A percentile compares a stretch with the other conserved stretches of the same genome.
These are phyloP conservation scores for Candida nitratophila DNA, from an alignment of 805 yeast genomes.

Conservation along the genomic window DNA sequence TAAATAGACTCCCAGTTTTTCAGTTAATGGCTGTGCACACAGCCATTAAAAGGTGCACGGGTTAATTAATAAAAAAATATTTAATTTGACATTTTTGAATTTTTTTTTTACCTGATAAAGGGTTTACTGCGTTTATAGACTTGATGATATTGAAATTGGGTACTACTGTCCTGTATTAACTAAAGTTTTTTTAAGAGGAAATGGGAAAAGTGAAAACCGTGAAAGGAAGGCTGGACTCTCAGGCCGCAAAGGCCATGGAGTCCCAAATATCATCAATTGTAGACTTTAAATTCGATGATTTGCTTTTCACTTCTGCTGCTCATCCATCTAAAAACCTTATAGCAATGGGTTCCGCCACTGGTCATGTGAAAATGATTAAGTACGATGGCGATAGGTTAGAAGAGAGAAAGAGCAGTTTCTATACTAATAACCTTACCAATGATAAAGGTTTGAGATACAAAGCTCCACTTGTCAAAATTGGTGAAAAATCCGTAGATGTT, in stretches of 20 bases:
- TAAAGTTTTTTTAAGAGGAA: too few relatives aligned
- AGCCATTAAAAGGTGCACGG: too few relatives aligned
- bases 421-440: constrained; percentile 8
- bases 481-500: constrained; percentile 4
- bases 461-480: constrained; percentile 22
- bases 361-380: constrained; percentile 56
- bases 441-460: constrained; percentile 42
- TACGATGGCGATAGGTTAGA: constrained; percentile 49
- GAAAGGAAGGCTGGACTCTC: constrained; percentile 1
- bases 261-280: constrained; percentile 35
- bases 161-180: too few relatives aligned
- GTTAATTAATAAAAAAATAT: too few relatives aligned
- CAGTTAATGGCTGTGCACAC: too few relatives aligned
- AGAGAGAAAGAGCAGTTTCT: constrained; percentile 17
- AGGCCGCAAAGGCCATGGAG: constrained; percentile 24
- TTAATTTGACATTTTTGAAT: too few relatives aligned
- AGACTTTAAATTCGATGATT: constrained; percentile 46
- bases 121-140: too few relatives aligned
- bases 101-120: too few relatives aligned
- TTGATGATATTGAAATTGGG: too few relatives aligned
- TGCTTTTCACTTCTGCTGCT: constrained; percentile 68
- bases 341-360: constrained; percentile 74
- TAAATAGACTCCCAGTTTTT: too few relatives aligned
- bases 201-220: constrained; percentile 2
- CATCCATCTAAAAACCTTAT: constrained; percentile 68